These are phyloP conservation scores for Suillus decipiens DNA, from an alignment of 768 basidiomycete genomes.

Conservation along the genomic window DNA sequence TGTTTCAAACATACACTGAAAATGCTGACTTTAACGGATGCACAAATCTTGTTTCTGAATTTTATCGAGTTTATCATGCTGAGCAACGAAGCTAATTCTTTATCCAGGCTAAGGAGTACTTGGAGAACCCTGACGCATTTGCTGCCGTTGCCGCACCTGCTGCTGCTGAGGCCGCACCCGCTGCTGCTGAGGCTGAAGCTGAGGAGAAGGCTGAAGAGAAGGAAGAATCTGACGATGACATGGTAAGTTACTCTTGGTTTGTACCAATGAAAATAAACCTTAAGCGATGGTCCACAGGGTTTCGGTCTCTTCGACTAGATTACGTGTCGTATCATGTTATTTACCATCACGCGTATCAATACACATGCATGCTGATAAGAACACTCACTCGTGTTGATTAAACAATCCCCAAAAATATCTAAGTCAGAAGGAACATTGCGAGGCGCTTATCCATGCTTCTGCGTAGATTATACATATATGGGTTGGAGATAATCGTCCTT, in stretches of 20 bases:
- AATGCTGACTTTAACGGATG: slow-evolving; percentile 70
- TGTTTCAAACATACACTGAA: slow-evolving; percentile 62
- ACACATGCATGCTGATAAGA: slow-evolving; percentile 15
- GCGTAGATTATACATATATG: not conserved
- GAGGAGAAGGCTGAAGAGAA: slow-evolving; percentile 83
- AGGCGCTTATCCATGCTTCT: not conserved
- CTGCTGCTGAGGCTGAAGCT: slow-evolving; percentile 57
- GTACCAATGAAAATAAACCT: not conserved
- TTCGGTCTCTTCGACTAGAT: slow-evolving; percentile 91
- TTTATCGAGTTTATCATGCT: slow-evolving; percentile 2
- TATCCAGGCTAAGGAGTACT: slow-evolving; percentile 86
- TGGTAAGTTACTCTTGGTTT: slow-evolving; percentile 50
- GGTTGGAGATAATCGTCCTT: not conserved
- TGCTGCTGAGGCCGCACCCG: slow-evolving; percentile 48
- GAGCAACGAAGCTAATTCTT: slow-evolving; percentile 13
- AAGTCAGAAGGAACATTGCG: not conserved
- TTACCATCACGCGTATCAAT: slow-evolving; percentile 23
- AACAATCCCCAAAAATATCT: not conserved
- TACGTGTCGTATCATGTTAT: slow-evolving; percentile 13
- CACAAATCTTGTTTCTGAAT: slow-evolving; percentile 34
- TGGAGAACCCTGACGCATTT: slow-evolving; percentile 99
- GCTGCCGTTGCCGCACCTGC: slow-evolving; percentile 74
- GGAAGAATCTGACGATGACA: slow-evolving; percentile 86
- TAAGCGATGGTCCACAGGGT: slow-evolving; percentile 51
- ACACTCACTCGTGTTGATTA: not conserved